Percentiles rank a stretch among this genome's conserved stretches.
Conservation (phyloP, 176 grass and related monocot genomes). For the Saccharum officinarum region DNA sequence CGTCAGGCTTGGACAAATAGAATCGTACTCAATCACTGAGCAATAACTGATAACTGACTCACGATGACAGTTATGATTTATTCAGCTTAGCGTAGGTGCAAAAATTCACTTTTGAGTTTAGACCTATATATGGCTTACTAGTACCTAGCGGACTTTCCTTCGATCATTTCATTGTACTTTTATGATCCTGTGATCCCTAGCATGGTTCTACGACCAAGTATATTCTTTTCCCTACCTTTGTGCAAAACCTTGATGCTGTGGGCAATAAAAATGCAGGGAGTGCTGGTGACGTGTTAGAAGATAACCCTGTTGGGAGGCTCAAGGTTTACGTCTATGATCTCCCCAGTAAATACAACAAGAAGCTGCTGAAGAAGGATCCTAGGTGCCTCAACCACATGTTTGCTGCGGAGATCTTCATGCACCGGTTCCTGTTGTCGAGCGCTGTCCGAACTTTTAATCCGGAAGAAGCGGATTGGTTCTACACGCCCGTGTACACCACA, state of each 20-base stretch:
- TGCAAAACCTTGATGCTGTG: slow-evolving; percentile 30
- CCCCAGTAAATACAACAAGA: slow-evolving; percentile 89
- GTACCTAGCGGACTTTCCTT: slow-evolving; percentile 6
- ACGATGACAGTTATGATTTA: background rate
- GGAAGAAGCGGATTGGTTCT: slow-evolving; percentile 88
- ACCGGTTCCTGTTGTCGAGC: slow-evolving; percentile 75
- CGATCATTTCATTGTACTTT: background rate
- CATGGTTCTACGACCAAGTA: slow-evolving; percentile 21
- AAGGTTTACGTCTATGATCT: slow-evolving; percentile 90
- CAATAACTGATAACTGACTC: background rate
- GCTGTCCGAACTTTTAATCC: slow-evolving; percentile 82
- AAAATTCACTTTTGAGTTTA: background rate
- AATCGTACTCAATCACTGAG: background rate
- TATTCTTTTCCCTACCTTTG: slow-evolving; percentile 36
- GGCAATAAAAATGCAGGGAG: slow-evolving; percentile 62
- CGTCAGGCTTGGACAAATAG: background rate
- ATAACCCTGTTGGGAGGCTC: slow-evolving; percentile 82
- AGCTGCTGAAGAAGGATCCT: slow-evolving; percentile 74
- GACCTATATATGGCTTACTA: slow-evolving; percentile 1
- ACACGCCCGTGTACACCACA: slow-evolving; percentile 77
- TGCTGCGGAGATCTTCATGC: slow-evolving; percentile 90
- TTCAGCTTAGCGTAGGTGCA: background rate
- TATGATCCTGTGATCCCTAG: slow-evolving; percentile 10
- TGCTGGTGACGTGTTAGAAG: slow-evolving; percentile 81
- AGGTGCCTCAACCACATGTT: slow-evolving; percentile 96